Base-by-base conservation (phyloP, 1,284 basidiomycete genomes). In the Ustilago loliicola region DNA sequence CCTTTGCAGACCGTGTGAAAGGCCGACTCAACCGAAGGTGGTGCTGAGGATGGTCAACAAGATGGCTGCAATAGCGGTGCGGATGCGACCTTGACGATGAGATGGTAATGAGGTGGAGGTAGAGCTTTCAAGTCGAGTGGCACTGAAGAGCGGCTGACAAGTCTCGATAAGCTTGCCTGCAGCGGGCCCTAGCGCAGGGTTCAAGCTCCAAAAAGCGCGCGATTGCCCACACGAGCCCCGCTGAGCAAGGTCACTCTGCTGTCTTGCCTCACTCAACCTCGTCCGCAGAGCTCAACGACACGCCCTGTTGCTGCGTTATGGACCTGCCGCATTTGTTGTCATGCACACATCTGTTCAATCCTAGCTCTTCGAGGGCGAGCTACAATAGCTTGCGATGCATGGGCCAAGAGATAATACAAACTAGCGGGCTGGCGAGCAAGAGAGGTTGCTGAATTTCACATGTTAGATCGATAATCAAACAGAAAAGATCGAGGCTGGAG, bases 171-270 rank as follows among this genome's bases (percentile, higher is more conserved):
- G n/a, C 42, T 9, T 32, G 25, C n/a, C 23, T 48, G 25, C 58
- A 52, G 56, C 17, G 45, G 60, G 70, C 51, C 69, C 64, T 52
- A 66, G 66, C 60, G 70, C 70, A 72, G 70, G 70, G 64, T 72
- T 66, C 70, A 66, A 48, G 7, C 57, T 30, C 8, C 23, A 15
- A 21, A 34, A 55, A 51, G 70, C 68, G 54, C 64, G 40, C 45
- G n/a, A 42, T 27, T 29, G 48, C 48, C 10, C 62, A 66, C 68
- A 61, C 68, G 59, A 71, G 58, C 59, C 32, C 10, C n/a, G 29
- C 25, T 48, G 13, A 42, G 42, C 51, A 10, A 48, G 8, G 21
- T 13, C 29, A 45, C 29, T 21, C 7, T 7, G 21, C 10, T 45
- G 42, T 45, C 42, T 23, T 45, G 5, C 15, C 11, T 8, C 21